Evolutionary conservation across 352 stramenopile species (phyloP), one percentile per base, ranked within the genome.

Genomic region (Globisporangium barbulae): DNA sequence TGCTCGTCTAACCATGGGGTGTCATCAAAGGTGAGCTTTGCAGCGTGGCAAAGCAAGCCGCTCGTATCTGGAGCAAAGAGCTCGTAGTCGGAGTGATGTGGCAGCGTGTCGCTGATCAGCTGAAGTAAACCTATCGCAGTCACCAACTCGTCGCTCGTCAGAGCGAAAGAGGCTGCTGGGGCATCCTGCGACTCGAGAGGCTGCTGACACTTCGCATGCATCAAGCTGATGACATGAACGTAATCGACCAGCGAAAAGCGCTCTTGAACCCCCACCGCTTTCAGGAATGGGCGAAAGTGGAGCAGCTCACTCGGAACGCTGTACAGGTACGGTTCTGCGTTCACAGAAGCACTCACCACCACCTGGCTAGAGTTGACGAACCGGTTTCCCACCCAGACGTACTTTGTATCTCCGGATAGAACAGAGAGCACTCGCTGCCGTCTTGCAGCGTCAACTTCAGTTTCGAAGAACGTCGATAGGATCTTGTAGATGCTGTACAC

Each of bases 241-340:
- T 89, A 92, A 64, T 92, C 83, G 12, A 44, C 62, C 17, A 84
- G 59, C 6, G 67, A 60, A 64, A 92, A 92, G 1, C 73, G 70
- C 41, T 86, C 76, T 61, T 76, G 77, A 7, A 92, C 83, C 39
- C 81, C 83, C 63, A 90, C 74, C 6, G 73, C 75, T 64, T 76
- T 75, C 53, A 90, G 61, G 25, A 92, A 87, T 5, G 79, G 69
- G 33, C 81, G 71, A 50, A 89, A 92, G 59, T 86, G 79, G 15
- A 88, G 64, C 50, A 90, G 47, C 48, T 92, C 83, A 64, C 69
- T 85, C 7, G 81, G 78, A 61, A 90, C 63, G 4, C 69, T 76
- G 63, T 75, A 86, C 39, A 92, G 70, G 56, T 90, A 89, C 5
- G 81, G 81, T 57, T 92, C 76, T 1, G 81, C 81, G 54, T 85